Evolutionary conservation across 306 rosid species (phyloP), one percentile per base, ranked within the genome.

Genomic region (Abrus precatorius): DNA sequence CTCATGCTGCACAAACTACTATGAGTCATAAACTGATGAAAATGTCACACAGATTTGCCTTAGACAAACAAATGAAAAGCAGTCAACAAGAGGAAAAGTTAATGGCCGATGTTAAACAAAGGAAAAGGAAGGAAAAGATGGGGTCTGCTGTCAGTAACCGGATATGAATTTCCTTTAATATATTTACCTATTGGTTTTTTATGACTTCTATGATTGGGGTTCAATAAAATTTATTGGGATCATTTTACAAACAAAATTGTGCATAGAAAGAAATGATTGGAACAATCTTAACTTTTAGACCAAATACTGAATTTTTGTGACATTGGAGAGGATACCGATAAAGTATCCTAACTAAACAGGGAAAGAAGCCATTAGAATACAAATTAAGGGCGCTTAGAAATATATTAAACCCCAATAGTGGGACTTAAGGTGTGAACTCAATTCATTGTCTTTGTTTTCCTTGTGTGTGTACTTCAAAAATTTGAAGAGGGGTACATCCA

Each of bases 161-260:
- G 88, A 84, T 86, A 79, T 83, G 73, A 50, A 57, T 74, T 86
- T 83, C 65, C 53, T 29, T 73, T 75, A 13, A 34, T 11, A 9
- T 30, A 27, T 63, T 8, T 77, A 78, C 33, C 66, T 50, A 72
- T 83, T 84, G 85, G 85, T 92, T 90, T 88, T 92, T 84, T 86
- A 85, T 91, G 96, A 86, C 90, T 90, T 89, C 88, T 85, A 89
- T 92, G 96, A 86, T 88, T 86, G 80, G 82, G 72, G 57, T 66
- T 82, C 73, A 65, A 55, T 67, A 82, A 71, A 76, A 66, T 60
- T 80, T 81, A 65, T 88, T 85, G 91, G 96, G 94, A 94, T 94
- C 90, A 87, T 87, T 85, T 84, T 76, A 59, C 80, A 82, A 87
- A 89, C 85, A 77, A 87, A 82, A 84, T 80, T 81, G 87, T 80